These are phyloP conservation scores for Mytilinidion resinicola DNA, from an alignment of 495 filamentous ascomycete species.

Conservation along the genomic window DNA sequence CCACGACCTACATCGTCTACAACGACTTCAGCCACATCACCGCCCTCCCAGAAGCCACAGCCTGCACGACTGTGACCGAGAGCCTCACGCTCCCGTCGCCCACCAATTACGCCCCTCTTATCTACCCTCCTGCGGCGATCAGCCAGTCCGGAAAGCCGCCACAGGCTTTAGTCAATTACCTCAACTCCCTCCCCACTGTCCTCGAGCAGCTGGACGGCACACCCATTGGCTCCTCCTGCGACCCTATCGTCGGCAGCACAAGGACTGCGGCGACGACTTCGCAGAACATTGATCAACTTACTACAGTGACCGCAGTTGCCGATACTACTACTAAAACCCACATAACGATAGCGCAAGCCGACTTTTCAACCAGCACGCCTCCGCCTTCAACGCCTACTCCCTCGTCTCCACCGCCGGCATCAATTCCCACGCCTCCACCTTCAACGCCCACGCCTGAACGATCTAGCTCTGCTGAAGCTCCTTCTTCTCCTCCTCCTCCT, in stretches of 20 bases:
- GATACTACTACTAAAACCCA: neutral
- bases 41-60: slow-evolving; percentile 5
- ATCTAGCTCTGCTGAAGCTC: neutral
- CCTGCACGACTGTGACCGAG: slow-evolving; percentile 7
- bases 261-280: neutral
- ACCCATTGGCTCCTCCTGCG: slow-evolving; percentile 14
- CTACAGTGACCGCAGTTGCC: slow-evolving; percentile 4
- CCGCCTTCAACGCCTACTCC: neutral
- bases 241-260: slow-evolving; percentile 14
- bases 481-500: too few relatives aligned
- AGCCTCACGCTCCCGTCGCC: slow-evolving; percentile 14
- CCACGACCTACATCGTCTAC: slow-evolving; percentile 21
- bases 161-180: slow-evolving; percentile 12
- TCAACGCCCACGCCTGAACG: neutral
- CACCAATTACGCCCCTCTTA: slow-evolving; percentile 12
- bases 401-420: neutral
- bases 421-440: neutral
- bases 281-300: neutral
- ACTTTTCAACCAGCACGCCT: neutral
- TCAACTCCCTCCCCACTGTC: slow-evolving; percentile 20
- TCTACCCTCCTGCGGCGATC: slow-evolving; percentile 9
- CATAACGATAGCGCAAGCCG: neutral
- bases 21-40: slow-evolving; percentile 14
- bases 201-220: slow-evolving; percentile 13
- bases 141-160: slow-evolving; percentile 4